Evolutionary conservation across 176 grass and related monocot genomes (phyloP).

Genomic region (Puccinellia tenuiflora): DNA sequence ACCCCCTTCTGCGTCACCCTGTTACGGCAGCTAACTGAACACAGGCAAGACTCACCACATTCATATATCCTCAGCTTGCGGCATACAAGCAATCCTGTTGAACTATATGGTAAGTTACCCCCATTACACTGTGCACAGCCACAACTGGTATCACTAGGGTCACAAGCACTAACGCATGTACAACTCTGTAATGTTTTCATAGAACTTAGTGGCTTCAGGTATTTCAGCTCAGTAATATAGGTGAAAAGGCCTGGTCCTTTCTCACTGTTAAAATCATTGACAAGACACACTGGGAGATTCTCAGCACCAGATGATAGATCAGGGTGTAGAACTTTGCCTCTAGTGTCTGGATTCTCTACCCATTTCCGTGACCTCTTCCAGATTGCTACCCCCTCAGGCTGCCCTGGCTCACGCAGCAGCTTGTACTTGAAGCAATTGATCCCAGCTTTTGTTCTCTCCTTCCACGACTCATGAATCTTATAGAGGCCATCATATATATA

Average conservation of each 20-base stretch:
- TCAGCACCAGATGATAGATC: constrained; percentile 84
- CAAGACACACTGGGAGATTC: constrained; percentile 77
- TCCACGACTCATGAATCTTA: constrained; percentile 79
- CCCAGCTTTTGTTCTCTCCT: constrained; percentile 62
- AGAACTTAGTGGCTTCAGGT: constrained; percentile 36
- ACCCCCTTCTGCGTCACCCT: constrained; percentile 73
- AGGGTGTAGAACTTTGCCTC: constrained; percentile 57
- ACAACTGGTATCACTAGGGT: constrained; percentile 62
- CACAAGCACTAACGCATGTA: constrained; percentile 62
- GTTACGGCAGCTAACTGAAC: constrained; percentile 73
- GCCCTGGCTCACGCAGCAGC: constrained; percentile 66
- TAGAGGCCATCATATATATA: constrained; percentile 97
- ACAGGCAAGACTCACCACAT: constrained; percentile 60
- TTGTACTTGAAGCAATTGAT: constrained; percentile 85
- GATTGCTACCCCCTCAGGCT: constrained; percentile 58
- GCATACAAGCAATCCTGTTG: constrained; percentile 67
- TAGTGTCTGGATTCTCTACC: constrained; percentile 58
- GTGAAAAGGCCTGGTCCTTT: constrained; percentile 71
- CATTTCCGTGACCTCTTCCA: constrained; percentile 85
- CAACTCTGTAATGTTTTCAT: constrained; percentile 54
- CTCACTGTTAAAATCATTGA: constrained; percentile 73
- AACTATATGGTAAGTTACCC: constrained; percentile 77
- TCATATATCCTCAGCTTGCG: constrained; percentile 73
- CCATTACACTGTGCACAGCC: constrained; percentile 56
- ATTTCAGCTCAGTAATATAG: constrained; percentile 55